phyloP scores from a whole-genome alignment of 352 stramenopile species.

The Globisporangium paddicum region DNA sequence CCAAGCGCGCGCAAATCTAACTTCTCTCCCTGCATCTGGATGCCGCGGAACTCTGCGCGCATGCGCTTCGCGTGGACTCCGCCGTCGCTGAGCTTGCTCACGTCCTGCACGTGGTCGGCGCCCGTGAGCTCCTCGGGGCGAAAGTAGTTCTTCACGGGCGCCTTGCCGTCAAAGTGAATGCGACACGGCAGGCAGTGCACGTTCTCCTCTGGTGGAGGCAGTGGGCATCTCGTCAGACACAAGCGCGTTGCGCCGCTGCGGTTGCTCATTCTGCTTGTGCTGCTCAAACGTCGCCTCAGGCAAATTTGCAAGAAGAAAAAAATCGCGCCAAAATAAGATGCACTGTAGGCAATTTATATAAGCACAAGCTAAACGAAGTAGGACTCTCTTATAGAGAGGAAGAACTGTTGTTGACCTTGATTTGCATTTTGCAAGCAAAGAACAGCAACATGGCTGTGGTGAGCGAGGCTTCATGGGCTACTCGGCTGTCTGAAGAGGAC shows the following conservation, averaged over 20 bases:
- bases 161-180: slow-evolving; percentile 60
- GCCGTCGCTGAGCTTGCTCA: slow-evolving; percentile 17
- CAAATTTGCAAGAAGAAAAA: not conserved
- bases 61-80: slow-evolving; percentile 15
- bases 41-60: slow-evolving; percentile 58
- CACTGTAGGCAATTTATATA: not conserved
- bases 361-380: too few relatives aligned
- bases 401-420: too few relatives aligned
- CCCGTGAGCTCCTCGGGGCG: slow-evolving; percentile 30
- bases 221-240: slow-evolving; percentile 71
- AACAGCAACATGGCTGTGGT: slow-evolving; percentile 1
- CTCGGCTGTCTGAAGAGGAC: not conserved
- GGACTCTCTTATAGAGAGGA: too few relatives aligned
- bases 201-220: slow-evolving; percentile 41
- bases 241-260: slow-evolving; percentile 22
- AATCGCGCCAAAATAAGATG: not conserved
- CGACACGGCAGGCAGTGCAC: slow-evolving; percentile 77
- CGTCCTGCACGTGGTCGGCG: slow-evolving; percentile 20
- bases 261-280: not conserved
- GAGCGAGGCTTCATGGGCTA: not conserved
- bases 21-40: slow-evolving; percentile 55
- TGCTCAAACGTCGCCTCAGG: not conserved
- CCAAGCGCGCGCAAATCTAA: slow-evolving; percentile 34
- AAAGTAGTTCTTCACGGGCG: slow-evolving; percentile 76
- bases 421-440: not conserved